Conservation (phyloP, 768 basidiomycete species). For the Mycena kentingensis region DNA sequence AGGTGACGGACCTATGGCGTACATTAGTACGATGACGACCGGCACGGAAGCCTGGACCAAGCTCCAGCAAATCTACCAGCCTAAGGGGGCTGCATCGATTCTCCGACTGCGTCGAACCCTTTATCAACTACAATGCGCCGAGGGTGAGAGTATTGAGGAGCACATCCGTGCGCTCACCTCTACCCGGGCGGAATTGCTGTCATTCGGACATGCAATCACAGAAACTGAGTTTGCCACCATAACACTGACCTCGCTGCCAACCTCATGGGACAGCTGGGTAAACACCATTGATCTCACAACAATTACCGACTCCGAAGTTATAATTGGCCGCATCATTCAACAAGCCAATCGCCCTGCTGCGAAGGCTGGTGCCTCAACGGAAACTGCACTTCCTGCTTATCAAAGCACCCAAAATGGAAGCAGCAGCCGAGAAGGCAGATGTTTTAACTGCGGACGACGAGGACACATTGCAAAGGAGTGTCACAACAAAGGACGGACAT, state of each 20-base stretch:
- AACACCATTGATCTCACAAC: conserved; percentile 23
- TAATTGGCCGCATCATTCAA: conserved; percentile 30
- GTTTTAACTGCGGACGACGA: conserved; percentile 13
- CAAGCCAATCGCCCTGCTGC: conserved; percentile 21
- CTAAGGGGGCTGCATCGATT: conserved; percentile 29
- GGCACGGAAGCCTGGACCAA: conserved; percentile 29
- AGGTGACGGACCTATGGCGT: conserved; percentile 26
- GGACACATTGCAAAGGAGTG: conserved; percentile 13
- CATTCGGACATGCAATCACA: conserved; percentile 23
- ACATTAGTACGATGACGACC: conserved; percentile 29
- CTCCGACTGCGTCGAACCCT: too few relatives aligned
- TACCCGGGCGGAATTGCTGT: conserved; percentile 26
- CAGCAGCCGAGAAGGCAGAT: conserved; percentile 9
- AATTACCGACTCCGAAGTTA: conserved; percentile 18
- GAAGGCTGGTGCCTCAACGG: conserved; percentile 10
- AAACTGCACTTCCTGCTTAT: neutral
- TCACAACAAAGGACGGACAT: conserved; percentile 11
- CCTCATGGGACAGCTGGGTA: conserved; percentile 37
- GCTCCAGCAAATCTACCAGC: conserved; percentile 28
- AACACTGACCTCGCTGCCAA: conserved; percentile 34
- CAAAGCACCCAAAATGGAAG: neutral
- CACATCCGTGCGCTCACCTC: conserved; percentile 32
- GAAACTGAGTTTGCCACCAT: conserved; percentile 35
- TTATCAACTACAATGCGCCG: conserved; percentile 31
- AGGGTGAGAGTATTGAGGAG: conserved; percentile 31